Base-by-base conservation (phyloP, 2,329 filamentous ascomycete species). In the Pestalotiopsis sp. region DNA sequence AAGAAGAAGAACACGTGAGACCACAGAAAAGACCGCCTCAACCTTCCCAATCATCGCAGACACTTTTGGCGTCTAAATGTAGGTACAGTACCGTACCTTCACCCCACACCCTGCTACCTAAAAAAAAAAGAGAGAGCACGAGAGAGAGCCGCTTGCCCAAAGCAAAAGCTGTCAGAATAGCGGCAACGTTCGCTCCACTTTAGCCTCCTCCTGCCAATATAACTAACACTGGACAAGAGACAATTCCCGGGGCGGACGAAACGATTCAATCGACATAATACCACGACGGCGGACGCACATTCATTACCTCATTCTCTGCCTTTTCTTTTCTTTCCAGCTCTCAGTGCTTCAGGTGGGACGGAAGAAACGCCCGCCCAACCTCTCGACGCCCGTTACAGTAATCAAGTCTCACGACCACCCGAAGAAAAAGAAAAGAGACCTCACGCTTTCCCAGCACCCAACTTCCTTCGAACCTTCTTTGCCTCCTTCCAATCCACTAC, bases 151-250 rank as follows among this genome's bases (percentile, higher is more conserved):
- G 5, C 45, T n/a, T n/a, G 20, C 45, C 45, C 45, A 52, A 52
- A n/a, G 20, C 17, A 52, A n/a, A 14, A 36, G 20, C 59, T 61
- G 59, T 39, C 59, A 38, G 7, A 61, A 61, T 61, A 61, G 59
- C 59, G 25, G 25, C 59, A 61, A 61, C 59, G 59, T 61, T 39
- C 31, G 59, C 59, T 61, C 27, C 59, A n/a, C 25, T 38, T 61
- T 39, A 39, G 31, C 17, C 25, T 20, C 59, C 59, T 36, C 31
- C 38, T 61, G 59, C 36, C 31, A 61, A 36, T 61, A 52, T 52
- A 52, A 52, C 45, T 52, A 52, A 52, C 45, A 52, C 45, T n/a
- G 45, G 20, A 52, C 17, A 17, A 61, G 36, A 61, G 31, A 20
- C 25, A 39, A 9, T 9, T 61, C 38, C 27, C 31, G 25, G 59